These are phyloP conservation scores for Leishmania gerbilli DNA, from an alignment of 208 protist species.

Conservation along the genomic window DNA sequence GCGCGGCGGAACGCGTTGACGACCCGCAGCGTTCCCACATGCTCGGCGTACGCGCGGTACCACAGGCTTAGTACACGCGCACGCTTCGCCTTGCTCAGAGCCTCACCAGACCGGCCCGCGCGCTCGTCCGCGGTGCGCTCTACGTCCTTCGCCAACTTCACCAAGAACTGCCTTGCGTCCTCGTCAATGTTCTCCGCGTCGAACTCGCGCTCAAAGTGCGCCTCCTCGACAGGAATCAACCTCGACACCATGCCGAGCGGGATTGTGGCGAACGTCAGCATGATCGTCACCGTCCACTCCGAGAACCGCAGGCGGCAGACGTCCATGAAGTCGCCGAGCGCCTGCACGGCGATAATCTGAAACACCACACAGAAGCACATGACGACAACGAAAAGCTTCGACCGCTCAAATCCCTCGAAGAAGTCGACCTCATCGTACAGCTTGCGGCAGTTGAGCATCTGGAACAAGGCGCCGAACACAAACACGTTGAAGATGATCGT, in stretches of 20 bases:
- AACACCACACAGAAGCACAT: conserved; percentile 75
- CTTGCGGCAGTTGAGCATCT: conserved; percentile 95
- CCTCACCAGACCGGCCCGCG: conserved; percentile 34
- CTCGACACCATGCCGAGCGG: conserved; percentile 48
- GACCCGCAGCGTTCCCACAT: conserved; percentile 47
- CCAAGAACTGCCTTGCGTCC: conserved; percentile 47
- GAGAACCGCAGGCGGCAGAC: conserved; percentile 44
- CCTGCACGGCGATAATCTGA: conserved; percentile 89
- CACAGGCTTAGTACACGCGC: conserved; percentile 63
- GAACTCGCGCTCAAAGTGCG: conserved; percentile 36
- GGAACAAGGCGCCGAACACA: conserved; percentile 91
- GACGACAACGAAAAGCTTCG: conserved; percentile 74
- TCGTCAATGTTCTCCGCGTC: conserved; percentile 47
- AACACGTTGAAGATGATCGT: conserved; percentile 96
- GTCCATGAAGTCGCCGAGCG: conserved; percentile 90
- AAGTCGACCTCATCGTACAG: conserved; percentile 89
- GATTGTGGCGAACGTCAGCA: conserved; percentile 37
- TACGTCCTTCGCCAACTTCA: conserved; percentile 56
- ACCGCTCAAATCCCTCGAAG: conserved; percentile 96
- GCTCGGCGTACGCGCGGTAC: conserved; percentile 61
- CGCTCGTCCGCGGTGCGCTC: conserved; percentile 28
- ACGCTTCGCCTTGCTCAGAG: conserved; percentile 43
- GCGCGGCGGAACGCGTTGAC: conserved; percentile 71
- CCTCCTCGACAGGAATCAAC: conserved; percentile 55
- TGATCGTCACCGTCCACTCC: conserved; percentile 54